Percentiles rank a stretch among this genome's conserved stretches.
Evolutionary conservation across 1,139 yeast genomes (phyloP).

Genomic region (Wickerhamomyces sp.): DNA sequence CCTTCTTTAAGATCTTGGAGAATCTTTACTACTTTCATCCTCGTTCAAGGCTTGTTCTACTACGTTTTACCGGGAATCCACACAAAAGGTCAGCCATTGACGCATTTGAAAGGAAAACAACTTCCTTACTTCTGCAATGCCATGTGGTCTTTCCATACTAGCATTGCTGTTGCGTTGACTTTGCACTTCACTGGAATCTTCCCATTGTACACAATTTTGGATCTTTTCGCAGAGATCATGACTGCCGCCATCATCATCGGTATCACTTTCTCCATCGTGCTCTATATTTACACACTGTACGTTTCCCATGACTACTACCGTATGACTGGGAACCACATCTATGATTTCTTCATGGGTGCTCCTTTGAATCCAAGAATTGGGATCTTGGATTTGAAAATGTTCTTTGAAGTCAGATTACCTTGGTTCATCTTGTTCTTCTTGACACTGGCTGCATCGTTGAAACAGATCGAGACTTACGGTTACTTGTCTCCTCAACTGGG

Average conservation of each 20-base stretch:
- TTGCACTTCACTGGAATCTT: slow-evolving; percentile 74
- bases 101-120: slow-evolving; percentile 72
- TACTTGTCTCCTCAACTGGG: slow-evolving; percentile 70
- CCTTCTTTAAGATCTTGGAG: slow-evolving; percentile 68
- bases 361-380: slow-evolving; percentile 96
- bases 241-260: slow-evolving; percentile 84
- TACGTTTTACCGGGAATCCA: slow-evolving; percentile 90
- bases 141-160: slow-evolving; percentile 71
- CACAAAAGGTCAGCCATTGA: slow-evolving; percentile 91
- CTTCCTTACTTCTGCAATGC: slow-evolving; percentile 94
- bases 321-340: slow-evolving; percentile 86
- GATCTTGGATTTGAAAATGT: slow-evolving; percentile 88
- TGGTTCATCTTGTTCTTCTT: slow-evolving; percentile 89
- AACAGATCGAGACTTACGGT: slow-evolving; percentile 81
- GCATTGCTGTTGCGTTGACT: slow-evolving; percentile 50
- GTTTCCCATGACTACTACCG: slow-evolving; percentile 74
- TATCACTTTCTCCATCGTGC: slow-evolving; percentile 50
- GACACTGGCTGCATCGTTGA: slow-evolving; percentile 66
- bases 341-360: slow-evolving; percentile 96
- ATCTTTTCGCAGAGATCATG: slow-evolving; percentile 88
- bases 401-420: slow-evolving; percentile 94
- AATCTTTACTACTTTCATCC: slow-evolving; percentile 64
- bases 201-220: slow-evolving; percentile 68
- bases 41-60: slow-evolving; percentile 71
- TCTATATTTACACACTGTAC: slow-evolving; percentile 60